phyloP scores from a whole-genome alignment of 345 rosid species.

The Hibiscus syriacus region DNA sequence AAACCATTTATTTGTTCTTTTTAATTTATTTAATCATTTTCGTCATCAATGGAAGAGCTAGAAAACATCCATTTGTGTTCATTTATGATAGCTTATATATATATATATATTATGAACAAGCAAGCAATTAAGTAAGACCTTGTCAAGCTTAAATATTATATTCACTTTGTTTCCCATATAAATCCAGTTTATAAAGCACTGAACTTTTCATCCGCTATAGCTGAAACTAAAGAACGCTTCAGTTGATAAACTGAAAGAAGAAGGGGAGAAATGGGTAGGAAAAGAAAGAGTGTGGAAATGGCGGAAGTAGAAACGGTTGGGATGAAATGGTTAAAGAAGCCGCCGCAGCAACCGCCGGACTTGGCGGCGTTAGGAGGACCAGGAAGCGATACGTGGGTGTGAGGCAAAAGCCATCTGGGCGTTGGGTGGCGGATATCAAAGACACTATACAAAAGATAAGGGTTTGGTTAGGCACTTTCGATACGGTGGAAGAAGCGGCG shows the following conservation, averaged over 20 bases:
- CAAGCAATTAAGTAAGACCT: constrained; percentile 13
- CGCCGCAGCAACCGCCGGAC: constrained; percentile 4
- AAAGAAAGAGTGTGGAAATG: constrained; percentile 22
- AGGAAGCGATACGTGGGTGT: constrained; percentile 47
- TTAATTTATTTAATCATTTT: no score
- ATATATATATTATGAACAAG: no score
- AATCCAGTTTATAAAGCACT: constrained; percentile 2
- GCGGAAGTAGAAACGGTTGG: constrained; percentile 25
- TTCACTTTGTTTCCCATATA: constrained; percentile 17
- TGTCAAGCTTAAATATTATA: constrained; percentile 32
- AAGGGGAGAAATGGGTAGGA: constrained; percentile 37
- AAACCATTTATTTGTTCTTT: no score
- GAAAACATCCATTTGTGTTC: no score
- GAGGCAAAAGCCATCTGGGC: constrained; percentile 47
- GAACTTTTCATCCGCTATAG: neutral
- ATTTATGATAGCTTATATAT: no score
- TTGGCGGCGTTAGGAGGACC: constrained; percentile 34
- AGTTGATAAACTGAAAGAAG: neutral
- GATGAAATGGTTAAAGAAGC: constrained; percentile 48
- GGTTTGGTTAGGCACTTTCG: constrained; percentile 48
- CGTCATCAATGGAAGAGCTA: no score
- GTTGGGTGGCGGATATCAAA: constrained; percentile 59
- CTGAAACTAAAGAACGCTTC: neutral
- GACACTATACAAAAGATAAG: constrained; percentile 54
- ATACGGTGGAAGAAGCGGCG: constrained; percentile 50